phyloP scores from a whole-genome alignment of 768 basidiomycete genomes.

The Ramaria sp. region DNA sequence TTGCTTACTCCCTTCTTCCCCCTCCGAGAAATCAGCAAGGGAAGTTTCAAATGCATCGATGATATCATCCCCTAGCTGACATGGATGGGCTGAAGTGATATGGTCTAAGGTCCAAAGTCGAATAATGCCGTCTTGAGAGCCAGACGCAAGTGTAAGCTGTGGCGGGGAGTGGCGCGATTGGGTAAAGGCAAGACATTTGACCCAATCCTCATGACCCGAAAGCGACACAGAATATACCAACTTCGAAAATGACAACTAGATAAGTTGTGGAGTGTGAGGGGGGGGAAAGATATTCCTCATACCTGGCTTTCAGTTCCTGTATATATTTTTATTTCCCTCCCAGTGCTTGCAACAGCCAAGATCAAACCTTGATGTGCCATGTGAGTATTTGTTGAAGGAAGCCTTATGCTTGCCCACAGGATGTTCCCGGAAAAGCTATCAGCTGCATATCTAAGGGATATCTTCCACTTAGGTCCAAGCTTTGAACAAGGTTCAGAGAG shows the following conservation, averaged over 20 bases:
- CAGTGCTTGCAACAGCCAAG: constrained; percentile 80
- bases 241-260: constrained; percentile 21
- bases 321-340: constrained; percentile 69
- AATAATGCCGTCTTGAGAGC: constrained; percentile 90
- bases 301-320: constrained; percentile 52
- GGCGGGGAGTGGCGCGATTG: constrained; percentile 26
- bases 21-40: constrained; percentile 56
- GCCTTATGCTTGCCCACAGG: constrained; percentile 34
- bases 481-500: constrained; percentile 34
- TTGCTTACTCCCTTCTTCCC: constrained; percentile 71
- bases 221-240: constrained; percentile 51
- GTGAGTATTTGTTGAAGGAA: constrained; percentile 1
- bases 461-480: constrained; percentile 51
- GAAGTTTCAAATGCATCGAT: constrained; percentile 84
- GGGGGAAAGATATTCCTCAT: constrained; percentile 14
- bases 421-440: constrained; percentile 50
- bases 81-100: constrained; percentile 19
- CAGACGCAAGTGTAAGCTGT: constrained; percentile 72
- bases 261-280: neutral
- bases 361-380: constrained; percentile 30
- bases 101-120: constrained; percentile 82
- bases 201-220: constrained; percentile 94
- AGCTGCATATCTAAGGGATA: constrained; percentile 68
- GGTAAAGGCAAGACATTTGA: constrained; percentile 68
- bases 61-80: constrained; percentile 47